Evolutionary conservation across 192 early-diverging fungal genomes (phyloP), one percentile per base, ranked within the genome.

Genomic region (Funneliformis mosseae): DNA sequence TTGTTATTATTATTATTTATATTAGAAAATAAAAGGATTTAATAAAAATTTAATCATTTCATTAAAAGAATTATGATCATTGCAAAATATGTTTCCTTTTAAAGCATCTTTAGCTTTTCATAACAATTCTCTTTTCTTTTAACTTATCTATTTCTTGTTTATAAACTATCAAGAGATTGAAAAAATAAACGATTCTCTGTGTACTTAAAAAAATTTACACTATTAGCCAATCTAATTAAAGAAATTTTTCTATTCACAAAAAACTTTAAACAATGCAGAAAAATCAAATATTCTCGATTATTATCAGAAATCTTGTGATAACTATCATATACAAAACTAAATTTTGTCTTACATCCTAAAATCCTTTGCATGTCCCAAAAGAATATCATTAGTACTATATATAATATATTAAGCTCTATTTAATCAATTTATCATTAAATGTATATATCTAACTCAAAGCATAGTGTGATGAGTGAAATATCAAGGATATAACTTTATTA

Each of bases 101-200:
- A 76, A 76, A 21, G 21, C 21, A 28, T 25, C 59, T 60, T 61
- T 68, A 78, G 28, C 27, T 23, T 45, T 66, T 64, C 18, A 67
- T 50, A 28, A 78, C 43, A 7, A 78, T 10, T 28, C 33, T 64
- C 27, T 33, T 78, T 68, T 46, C 62, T 50, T 46, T 68, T 3
- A 78, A 50, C 48, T 78, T 78, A 23, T 50, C 63, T 23, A 78
- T 21, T 11, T 41, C 77, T 67, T 78, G 63, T 67, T 25, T 43
- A 21, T 7, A 91, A 75, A 41, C 81, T 81, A 10, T 88, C 90
- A 18, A 91, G 73, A 75, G 86, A 84, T 79, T 91, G 90, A n/a
- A 50, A 91, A 86, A 6, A 91, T 79, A 77, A 91, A 91, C 0
- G 90, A 81, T 70, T 91, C 90, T 77, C 89, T 86, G 63, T 91